These are phyloP conservation scores for Polyplosphaeria fusca DNA, from an alignment of 495 filamentous ascomycete genomes.

Conservation along the genomic window DNA sequence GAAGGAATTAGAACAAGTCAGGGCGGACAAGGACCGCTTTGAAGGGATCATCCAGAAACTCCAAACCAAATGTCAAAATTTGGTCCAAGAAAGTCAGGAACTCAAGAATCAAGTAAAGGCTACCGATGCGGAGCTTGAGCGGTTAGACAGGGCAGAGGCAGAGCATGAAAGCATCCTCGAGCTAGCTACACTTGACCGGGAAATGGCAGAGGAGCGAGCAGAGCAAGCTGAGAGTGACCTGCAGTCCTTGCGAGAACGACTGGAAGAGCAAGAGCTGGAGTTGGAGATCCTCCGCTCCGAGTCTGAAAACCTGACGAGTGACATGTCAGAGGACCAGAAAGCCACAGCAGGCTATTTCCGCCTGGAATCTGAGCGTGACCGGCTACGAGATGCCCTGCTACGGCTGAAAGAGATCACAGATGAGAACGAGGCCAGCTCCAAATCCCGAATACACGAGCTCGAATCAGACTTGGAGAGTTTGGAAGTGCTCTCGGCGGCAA, in stretches of 20 bases:
- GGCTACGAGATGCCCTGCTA: conserved; percentile 81
- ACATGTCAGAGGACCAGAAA: conserved; percentile 84
- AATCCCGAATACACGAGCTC: conserved; percentile 70
- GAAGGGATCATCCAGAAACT: conserved; percentile 88
- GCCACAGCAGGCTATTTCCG: conserved; percentile 83
- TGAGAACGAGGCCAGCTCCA: conserved; percentile 77
- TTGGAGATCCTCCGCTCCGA: conserved; percentile 83
- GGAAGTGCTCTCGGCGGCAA: conserved; percentile 65
- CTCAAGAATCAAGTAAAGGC: conserved; percentile 75
- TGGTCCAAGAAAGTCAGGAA: conserved; percentile 75
- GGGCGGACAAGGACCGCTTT: conserved; percentile 79
- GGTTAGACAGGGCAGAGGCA: conserved; percentile 68
- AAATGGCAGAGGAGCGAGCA: conserved; percentile 93
- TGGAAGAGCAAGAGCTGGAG: conserved; percentile 84
- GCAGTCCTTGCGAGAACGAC: conserved; percentile 67
- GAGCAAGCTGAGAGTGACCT: conserved; percentile 78
- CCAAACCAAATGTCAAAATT: conserved; percentile 82
- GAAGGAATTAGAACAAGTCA: conserved; percentile 70
- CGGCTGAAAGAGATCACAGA: conserved; percentile 81
- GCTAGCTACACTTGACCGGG: conserved; percentile 81
- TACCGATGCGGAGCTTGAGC: conserved; percentile 61
- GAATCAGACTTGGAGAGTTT: conserved; percentile 76
- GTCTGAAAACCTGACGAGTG: conserved; percentile 74
- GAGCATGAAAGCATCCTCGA: conserved; percentile 84
- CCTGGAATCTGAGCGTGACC: conserved; percentile 84